Conservation (phyloP, 108 stramenopile species). For the Pseudonitzschia multistriata region DNA sequence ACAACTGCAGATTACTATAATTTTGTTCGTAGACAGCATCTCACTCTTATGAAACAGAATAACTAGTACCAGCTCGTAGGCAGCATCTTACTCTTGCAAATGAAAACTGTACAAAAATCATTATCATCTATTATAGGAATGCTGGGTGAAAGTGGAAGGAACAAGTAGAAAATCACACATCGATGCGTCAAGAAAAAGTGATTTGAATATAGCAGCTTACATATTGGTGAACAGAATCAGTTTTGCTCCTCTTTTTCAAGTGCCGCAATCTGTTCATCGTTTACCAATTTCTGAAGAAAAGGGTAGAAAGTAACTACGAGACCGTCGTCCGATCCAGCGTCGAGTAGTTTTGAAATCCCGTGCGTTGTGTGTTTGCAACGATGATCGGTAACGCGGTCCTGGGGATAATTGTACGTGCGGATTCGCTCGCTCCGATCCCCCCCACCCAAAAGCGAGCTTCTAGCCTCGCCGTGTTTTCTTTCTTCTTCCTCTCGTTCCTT, state of each 20-base stretch:
- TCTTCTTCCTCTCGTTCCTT: slow-evolving; percentile 50
- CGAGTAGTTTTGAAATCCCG: slow-evolving; percentile 61
- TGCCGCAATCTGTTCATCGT: slow-evolving; percentile 61
- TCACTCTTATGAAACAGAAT: too few species aligned
- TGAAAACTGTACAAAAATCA: too few species aligned
- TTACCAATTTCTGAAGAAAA: slow-evolving; percentile 50
- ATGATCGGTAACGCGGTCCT: slow-evolving; percentile 98
- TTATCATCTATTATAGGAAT: too few species aligned
- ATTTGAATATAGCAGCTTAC: background rate
- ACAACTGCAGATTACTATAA: too few species aligned
- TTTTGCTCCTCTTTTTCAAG: slow-evolving; percentile 47
- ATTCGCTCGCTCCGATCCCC: slow-evolving; percentile 96
- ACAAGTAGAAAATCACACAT: too few species aligned
- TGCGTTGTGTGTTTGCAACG: slow-evolving; percentile 76
- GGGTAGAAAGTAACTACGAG: slow-evolving; percentile 75
- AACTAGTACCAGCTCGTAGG: too few species aligned
- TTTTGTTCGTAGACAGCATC: too few species aligned
- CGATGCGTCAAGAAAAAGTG: too few species aligned
- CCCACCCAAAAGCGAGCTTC: slow-evolving; percentile 79
- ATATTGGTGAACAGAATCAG: background rate
- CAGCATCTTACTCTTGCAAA: too few species aligned
- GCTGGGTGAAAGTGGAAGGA: too few species aligned
- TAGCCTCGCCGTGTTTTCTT: slow-evolving; percentile 51
- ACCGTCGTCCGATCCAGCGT: slow-evolving; percentile 43
- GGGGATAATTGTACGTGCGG: slow-evolving; percentile 97